These are phyloP conservation scores for Torulaspora delbrueckii DNA, from an alignment of 805 yeast genomes.

Conservation along the genomic window DNA sequence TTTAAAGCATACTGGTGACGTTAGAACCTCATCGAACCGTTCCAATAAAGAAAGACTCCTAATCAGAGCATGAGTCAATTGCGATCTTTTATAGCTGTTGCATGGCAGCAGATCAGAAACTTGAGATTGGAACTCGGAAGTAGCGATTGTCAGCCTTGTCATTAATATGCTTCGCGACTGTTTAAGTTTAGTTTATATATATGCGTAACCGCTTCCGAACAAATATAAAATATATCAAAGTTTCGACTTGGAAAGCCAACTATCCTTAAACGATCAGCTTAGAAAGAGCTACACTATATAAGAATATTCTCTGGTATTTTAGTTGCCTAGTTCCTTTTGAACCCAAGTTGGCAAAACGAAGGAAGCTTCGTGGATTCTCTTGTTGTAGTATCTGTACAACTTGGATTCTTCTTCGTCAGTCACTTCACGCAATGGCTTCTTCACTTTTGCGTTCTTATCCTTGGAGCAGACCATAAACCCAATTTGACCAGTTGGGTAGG, in stretches of 20 bases:
- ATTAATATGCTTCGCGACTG: conserved; percentile 4
- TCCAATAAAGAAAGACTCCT: conserved; percentile 22
- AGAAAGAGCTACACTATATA: background rate
- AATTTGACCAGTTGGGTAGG: conserved; percentile 94
- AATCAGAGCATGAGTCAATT: conserved; percentile 24
- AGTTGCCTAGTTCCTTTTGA: conserved; percentile 41
- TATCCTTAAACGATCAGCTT: background rate
- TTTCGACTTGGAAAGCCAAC: too few species aligned
- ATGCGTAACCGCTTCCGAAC: too few species aligned
- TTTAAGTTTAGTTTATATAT: background rate
- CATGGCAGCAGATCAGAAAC: conserved; percentile 34
- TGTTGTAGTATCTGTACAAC: conserved; percentile 76
- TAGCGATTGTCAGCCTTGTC: conserved; percentile 23
- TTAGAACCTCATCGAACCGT: conserved; percentile 23
- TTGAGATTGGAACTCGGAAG: conserved; percentile 30
- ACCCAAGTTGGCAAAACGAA: conserved; percentile 94
- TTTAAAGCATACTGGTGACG: conserved; percentile 18
- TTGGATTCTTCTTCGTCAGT: conserved; percentile 56
- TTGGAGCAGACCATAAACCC: conserved; percentile 97
- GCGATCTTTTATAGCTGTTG: conserved; percentile 26
- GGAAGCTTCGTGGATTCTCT: conserved; percentile 78
- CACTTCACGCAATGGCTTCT: conserved; percentile 62
- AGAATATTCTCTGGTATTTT: background rate
- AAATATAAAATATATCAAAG: too few species aligned
- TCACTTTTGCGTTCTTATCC: conserved; percentile 59